Conservation (phyloP, 306 rosid genomes). For the Parietaria judaica region DNA sequence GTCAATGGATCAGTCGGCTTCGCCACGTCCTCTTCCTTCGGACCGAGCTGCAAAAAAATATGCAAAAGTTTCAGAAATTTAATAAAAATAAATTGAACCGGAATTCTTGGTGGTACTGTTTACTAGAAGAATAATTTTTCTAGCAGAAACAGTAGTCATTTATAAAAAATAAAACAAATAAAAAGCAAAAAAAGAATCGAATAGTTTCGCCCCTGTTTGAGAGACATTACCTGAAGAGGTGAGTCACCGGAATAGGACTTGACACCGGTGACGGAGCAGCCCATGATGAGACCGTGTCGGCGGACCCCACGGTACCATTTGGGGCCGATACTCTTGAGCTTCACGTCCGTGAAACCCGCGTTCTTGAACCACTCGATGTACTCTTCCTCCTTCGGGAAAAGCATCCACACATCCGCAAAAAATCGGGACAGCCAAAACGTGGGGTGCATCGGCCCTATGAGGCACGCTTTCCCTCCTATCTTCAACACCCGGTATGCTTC, state of each 20-base stretch:
- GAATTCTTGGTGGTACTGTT: no score
- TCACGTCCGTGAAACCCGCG: slow-evolving; percentile 77
- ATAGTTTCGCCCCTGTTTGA: no score
- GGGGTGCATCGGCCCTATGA: slow-evolving; percentile 94
- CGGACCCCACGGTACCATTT: slow-evolving; percentile 95
- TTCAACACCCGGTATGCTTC: slow-evolving; percentile 94
- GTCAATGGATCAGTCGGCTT: slow-evolving; percentile 47
- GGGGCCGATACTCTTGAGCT: slow-evolving; percentile 86
- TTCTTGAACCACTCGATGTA: slow-evolving; percentile 80
- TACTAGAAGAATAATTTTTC: no score
- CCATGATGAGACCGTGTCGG: slow-evolving; percentile 93
- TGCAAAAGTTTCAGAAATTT: background rate
- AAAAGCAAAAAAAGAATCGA: no score
- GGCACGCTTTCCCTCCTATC: slow-evolving; percentile 75
- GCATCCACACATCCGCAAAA: slow-evolving; percentile 98
- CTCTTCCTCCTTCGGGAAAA: slow-evolving; percentile 94
- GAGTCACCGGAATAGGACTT: slow-evolving; percentile 93
- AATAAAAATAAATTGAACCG: background rate
- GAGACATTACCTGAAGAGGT: slow-evolving; percentile 59
- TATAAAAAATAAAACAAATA: no score
- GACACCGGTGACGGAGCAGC: slow-evolving; percentile 87
- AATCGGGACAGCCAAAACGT: slow-evolving; percentile 86
- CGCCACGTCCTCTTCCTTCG: slow-evolving; percentile 75
- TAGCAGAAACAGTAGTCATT: slow-evolving; percentile 28
- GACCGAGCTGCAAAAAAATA: slow-evolving; percentile 69